These are phyloP conservation scores for Paratrypanosoma confusum DNA, from an alignment of 208 protist genomes.

Conservation along the genomic window DNA sequence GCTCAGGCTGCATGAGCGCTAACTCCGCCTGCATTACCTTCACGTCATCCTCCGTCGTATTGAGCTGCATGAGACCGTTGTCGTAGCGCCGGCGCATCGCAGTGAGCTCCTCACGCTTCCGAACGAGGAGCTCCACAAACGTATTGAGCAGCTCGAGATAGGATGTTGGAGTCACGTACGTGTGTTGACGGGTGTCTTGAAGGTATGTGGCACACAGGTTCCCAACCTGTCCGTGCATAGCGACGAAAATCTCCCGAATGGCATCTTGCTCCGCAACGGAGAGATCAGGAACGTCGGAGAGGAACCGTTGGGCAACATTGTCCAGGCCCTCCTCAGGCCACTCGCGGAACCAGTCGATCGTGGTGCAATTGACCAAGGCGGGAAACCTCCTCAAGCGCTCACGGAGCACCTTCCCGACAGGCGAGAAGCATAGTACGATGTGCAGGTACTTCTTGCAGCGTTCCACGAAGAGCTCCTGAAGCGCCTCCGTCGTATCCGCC, in stretches of 20 bases:
- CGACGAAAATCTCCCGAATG: conserved; percentile 85
- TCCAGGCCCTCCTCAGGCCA: conserved; percentile 95
- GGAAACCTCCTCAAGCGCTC: conserved; percentile 95
- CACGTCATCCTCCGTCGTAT: conserved; percentile 92
- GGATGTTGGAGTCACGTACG: conserved; percentile 94
- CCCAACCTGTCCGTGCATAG: conserved; percentile 85
- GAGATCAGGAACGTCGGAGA: conserved; percentile 73
- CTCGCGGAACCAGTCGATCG: conserved; percentile 97
- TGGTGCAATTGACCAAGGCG: conserved; percentile 97
- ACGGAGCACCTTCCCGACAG: conserved; percentile 92
- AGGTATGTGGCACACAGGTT: conserved; percentile 76
- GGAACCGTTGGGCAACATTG: conserved; percentile 81
- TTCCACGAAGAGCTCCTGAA: conserved; percentile 88
- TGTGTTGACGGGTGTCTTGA: conserved; percentile 78
- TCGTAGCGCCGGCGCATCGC: conserved; percentile 79
- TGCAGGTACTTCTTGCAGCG: conserved; percentile 91
- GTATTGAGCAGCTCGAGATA: conserved; percentile 93
- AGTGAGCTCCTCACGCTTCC: conserved; percentile 79
- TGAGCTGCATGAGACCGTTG: conserved; percentile 77
- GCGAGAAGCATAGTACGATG: conserved; percentile 95
- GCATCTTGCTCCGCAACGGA: conserved; percentile 42
- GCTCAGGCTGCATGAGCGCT: conserved; percentile 82
- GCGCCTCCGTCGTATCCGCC: conserved; percentile 72
- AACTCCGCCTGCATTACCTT: conserved; percentile 90
- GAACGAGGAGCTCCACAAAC: conserved; percentile 80